These are phyloP conservation scores for Mortierella sp. DNA, from an alignment of 371 early-diverging fungal genomes.

Conservation along the genomic window DNA sequence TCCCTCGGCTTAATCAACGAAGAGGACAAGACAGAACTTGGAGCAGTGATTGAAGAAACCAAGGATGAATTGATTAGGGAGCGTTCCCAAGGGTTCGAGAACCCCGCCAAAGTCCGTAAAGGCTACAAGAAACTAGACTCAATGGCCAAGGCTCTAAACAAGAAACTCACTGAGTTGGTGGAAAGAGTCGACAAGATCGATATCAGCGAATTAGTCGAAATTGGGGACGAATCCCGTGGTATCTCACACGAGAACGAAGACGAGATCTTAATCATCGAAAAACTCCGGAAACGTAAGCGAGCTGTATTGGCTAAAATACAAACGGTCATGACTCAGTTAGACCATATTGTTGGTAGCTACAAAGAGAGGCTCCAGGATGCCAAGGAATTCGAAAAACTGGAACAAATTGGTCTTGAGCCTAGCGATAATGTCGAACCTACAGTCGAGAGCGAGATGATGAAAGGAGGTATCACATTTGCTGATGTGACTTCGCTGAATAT, in stretches of 20 bases:
- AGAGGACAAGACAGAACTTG: slow-evolving; percentile 25
- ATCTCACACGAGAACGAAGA: slow-evolving; percentile 15
- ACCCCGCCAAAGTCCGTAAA: slow-evolving; percentile 32
- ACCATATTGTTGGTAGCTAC: slow-evolving; percentile 14
- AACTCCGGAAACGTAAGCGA: slow-evolving; percentile 28
- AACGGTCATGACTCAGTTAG: slow-evolving; percentile 12
- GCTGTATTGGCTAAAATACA: slow-evolving; percentile 18
- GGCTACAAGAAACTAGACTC: slow-evolving; percentile 32
- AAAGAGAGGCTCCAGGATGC: slow-evolving; percentile 19
- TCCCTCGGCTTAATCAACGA: slow-evolving; percentile 31
- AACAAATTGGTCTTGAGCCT: slow-evolving; percentile 35
- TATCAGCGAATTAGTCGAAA: slow-evolving; percentile 28
- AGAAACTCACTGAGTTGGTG: slow-evolving; percentile 17
- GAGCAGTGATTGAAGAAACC: slow-evolving; percentile 28
- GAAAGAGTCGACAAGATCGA: slow-evolving; percentile 17
- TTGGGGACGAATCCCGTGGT: slow-evolving; percentile 23
- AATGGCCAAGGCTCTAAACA: slow-evolving; percentile 18
- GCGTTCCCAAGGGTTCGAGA: slow-evolving; percentile 34
- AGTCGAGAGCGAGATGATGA: slow-evolving; percentile 46
- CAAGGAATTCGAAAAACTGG: slow-evolving; percentile 26
- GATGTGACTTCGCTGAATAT: slow-evolving; percentile 20
- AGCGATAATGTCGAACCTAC: slow-evolving; percentile 36
- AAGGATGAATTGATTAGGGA: slow-evolving; percentile 41
- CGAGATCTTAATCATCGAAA: slow-evolving; percentile 29
- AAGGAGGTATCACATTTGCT: slow-evolving; percentile 36